phyloP scores from a whole-genome alignment of 2,329 filamentous ascomycete species.

The Pseudofabraea citricarpa region DNA sequence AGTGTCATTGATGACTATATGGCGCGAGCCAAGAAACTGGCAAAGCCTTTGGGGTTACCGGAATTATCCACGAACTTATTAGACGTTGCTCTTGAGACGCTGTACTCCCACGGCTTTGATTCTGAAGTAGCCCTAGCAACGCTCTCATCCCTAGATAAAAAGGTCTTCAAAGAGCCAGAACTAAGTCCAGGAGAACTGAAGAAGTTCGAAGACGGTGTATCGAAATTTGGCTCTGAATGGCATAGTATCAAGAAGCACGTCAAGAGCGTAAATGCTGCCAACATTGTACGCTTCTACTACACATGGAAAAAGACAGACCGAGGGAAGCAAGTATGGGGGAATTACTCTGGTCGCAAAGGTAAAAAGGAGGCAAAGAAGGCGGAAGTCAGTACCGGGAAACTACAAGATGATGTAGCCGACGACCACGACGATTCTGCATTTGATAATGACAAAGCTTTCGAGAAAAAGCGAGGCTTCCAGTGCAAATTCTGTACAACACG shows the following conservation, averaged over 20 bases:
- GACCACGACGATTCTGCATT: constrained; percentile 94
- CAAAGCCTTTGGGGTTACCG: constrained; percentile 60
- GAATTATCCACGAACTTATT: constrained; percentile 79
- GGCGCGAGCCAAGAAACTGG: constrained; percentile 48
- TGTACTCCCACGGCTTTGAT: constrained; percentile 70
- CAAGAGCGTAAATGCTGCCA: constrained; percentile 71
- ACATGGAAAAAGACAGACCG: constrained; percentile 94
- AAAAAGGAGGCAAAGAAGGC: constrained; percentile 79
- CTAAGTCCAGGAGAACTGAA: constrained; percentile 74
- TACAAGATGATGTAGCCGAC: constrained; percentile 89
- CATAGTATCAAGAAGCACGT: constrained; percentile 79
- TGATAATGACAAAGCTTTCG: constrained; percentile 73
- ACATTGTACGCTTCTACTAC: constrained; percentile 91
- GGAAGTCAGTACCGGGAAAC: constrained; percentile 64
- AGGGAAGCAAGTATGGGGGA: constrained; percentile 85
- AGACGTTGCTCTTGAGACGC: constrained; percentile 72
- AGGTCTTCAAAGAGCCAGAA: constrained; percentile 79
- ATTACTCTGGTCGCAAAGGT: constrained; percentile 79
- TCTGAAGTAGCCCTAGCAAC: constrained; percentile 64
- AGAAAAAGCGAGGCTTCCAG: constrained; percentile 77
- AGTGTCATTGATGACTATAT: constrained; percentile 73
- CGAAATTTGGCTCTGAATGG: constrained; percentile 88
- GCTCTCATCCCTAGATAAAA: constrained; percentile 62
- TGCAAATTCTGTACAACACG: constrained; percentile 90
- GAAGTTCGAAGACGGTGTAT: constrained; percentile 86